Conservation (phyloP, 2,329 filamentous ascomycete genomes). For the Onygenales sp. region DNA sequence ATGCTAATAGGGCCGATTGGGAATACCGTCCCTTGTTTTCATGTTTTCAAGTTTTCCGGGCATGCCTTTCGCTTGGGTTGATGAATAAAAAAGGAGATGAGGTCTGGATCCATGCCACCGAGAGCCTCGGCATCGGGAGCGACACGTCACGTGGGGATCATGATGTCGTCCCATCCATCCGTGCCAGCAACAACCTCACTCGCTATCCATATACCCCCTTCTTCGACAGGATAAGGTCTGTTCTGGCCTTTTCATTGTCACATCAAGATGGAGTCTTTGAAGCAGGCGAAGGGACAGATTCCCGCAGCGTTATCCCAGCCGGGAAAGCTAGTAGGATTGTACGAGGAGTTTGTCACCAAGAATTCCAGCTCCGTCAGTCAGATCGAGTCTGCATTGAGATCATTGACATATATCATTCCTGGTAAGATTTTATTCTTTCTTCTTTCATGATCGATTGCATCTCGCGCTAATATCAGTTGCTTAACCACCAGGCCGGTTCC, state of each 20-base stretch:
- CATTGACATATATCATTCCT: slow-evolving; percentile 91
- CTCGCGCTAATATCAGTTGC: not conserved
- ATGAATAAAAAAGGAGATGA: not conserved
- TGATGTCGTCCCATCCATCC: not conserved
- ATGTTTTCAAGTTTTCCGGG: no score
- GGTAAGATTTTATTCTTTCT: slow-evolving; percentile 32
- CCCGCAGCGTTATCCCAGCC: slow-evolving; percentile 24
- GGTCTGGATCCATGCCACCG: not conserved
- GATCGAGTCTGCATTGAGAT: slow-evolving; percentile 87
- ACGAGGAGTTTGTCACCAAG: slow-evolving; percentile 76
- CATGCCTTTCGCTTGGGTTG: no score
- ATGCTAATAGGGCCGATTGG: no score
- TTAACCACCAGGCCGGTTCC: slow-evolving; percentile 28
- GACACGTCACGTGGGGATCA: not conserved
- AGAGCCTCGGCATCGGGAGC: not conserved
- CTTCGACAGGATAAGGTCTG: not conserved
- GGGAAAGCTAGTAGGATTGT: slow-evolving; percentile 31
- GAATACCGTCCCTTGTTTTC: no score
- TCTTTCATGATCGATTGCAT: not conserved
- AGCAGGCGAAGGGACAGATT: slow-evolving; percentile 19
- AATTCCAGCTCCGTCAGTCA: slow-evolving; percentile 90
- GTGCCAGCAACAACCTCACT: not conserved
- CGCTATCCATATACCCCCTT: not conserved
- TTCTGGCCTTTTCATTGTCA: not conserved
- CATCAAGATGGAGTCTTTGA: slow-evolving; percentile 23